Evolutionary conservation across 1,139 yeast species (phyloP).

Genomic region (Geotrichum australiense): DNA sequence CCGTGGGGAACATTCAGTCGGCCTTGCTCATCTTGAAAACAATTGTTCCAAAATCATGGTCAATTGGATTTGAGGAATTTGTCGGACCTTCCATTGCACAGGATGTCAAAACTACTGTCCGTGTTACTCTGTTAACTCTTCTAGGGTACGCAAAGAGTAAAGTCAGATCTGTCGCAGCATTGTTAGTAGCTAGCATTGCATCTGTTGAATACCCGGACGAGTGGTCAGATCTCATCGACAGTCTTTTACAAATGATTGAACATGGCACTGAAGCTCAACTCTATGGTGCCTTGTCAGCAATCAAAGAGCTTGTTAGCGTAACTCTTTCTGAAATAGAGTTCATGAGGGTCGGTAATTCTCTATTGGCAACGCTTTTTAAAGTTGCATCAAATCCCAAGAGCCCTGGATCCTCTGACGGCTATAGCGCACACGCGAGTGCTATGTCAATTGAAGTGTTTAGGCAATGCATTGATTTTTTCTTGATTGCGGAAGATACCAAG

Average conservation of each 20-base stretch:
- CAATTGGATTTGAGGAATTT: slow-evolving; percentile 74
- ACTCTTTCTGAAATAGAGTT: slow-evolving; percentile 81
- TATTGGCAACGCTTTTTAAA: slow-evolving; percentile 23
- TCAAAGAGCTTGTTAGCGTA: slow-evolving; percentile 79
- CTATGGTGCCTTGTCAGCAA: slow-evolving; percentile 61
- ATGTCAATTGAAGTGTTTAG: slow-evolving; percentile 31
- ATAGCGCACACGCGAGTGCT: slow-evolving; percentile 19
- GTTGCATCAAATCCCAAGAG: slow-evolving; percentile 20
- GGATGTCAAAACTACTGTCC: slow-evolving; percentile 44
- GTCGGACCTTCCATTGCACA: slow-evolving; percentile 58
- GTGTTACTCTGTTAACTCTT: slow-evolving; percentile 47
- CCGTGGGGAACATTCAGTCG: slow-evolving; percentile 44
- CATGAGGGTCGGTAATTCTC: slow-evolving; percentile 52
- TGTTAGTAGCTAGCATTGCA: slow-evolving; percentile 77
- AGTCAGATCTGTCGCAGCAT: slow-evolving; percentile 59
- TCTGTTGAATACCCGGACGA: slow-evolving; percentile 92
- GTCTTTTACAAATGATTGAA: slow-evolving; percentile 40
- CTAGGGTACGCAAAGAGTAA: slow-evolving; percentile 52
- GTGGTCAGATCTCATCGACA: slow-evolving; percentile 70
- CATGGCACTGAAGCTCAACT: slow-evolving; percentile 37
- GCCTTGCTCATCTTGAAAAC: slow-evolving; percentile 64
- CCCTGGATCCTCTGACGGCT: slow-evolving; percentile 13
- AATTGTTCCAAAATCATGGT: slow-evolving; percentile 63
- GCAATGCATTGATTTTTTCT: slow-evolving; percentile 31
- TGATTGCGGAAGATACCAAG: slow-evolving; percentile 28